A percentile compares a stretch with the other conserved stretches of the same genome.
Evolutionary conservation across 495 filamentous ascomycete species (phyloP).

Genomic region (Amphirosellinia nigrospora): DNA sequence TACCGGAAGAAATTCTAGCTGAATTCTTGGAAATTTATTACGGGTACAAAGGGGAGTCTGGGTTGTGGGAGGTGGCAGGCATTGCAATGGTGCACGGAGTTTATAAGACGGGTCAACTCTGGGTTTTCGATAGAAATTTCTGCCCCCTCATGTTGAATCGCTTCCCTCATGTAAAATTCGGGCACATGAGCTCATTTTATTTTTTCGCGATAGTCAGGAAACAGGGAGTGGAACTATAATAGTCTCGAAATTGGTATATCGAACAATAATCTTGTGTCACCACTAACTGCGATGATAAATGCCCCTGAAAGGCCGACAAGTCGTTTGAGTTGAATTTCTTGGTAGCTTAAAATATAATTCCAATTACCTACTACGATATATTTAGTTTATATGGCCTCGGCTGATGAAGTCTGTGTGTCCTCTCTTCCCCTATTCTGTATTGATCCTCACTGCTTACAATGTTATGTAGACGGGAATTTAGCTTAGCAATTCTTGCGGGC

Average conservation of each 20-base stretch:
- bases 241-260: conserved; percentile 23
- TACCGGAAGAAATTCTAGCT: background rate
- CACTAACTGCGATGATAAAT: background rate
- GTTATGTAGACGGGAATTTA: background rate
- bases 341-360: background rate
- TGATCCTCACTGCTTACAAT: background rate
- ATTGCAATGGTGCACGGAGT: conserved; percentile 43
- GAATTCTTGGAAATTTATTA: conserved; percentile 7
- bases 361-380: background rate
- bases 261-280: conserved; percentile 21
- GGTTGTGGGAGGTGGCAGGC: conserved; percentile 29
- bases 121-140: conserved; percentile 26
- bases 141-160: background rate
- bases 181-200: conserved; percentile 17
- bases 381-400: background rate
- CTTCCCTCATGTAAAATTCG: conserved; percentile 6
- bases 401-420: background rate
- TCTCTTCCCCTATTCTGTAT: background rate
- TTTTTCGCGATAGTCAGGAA: conserved; percentile 8
- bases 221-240: conserved; percentile 22
- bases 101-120: conserved; percentile 35
- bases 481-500: conserved; percentile 8
- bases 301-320: background rate
- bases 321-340: background rate
- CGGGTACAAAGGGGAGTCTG: conserved; percentile 7